Base-by-base conservation (phyloP, 1,139 yeast species). In the Chernovozyma sophiae-reginae region DNA sequence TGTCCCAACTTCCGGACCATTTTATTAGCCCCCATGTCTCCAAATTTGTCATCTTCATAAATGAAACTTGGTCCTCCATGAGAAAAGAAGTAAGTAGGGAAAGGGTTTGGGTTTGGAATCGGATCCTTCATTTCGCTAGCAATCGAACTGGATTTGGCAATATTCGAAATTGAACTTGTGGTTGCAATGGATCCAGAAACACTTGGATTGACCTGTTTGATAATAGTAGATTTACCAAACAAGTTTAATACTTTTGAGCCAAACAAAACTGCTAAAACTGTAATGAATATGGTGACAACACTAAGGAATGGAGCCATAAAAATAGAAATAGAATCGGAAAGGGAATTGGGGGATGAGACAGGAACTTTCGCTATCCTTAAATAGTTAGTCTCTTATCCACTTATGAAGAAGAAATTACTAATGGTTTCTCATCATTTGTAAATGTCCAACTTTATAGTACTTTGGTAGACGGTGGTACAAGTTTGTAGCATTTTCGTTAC, bases 11-110 rank as follows among this genome's bases (percentile, higher is more conserved):
- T 46, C 33, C 65, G 57, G 8, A 79, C 65, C 4, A 62, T 62
- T n/a, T 66, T 61, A 65, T 74, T 81, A 0, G 92, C 90, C 3
- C 85, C 85, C 12, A 47, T 44, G 43, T 79, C 73, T 3, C 79
- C 73, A 25, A 56, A 58, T 24, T 58, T 60, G 25, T 70, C 71
- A 17, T 62, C 56, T 25, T 54, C 52, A 48, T 79, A 73, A 69
- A 81, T 74, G 54, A 84, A 81, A 1, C 81, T 77, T 3, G 94
- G 94, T 1, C 89, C 90, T 3, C 94, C 94, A 58, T 85, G 94
- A 25, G 86, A 78, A 36, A 83, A 53, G 55, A 84, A 85, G 52
- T 63, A 81, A 1, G 79, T 71, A 6, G 94, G 90, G 27, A 51
- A 65, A 29, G 68, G 65, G 10, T 36, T 38, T 7, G 50, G 34